Conservation (phyloP, 305 asterid species). For the Fraxinus nigra region DNA sequence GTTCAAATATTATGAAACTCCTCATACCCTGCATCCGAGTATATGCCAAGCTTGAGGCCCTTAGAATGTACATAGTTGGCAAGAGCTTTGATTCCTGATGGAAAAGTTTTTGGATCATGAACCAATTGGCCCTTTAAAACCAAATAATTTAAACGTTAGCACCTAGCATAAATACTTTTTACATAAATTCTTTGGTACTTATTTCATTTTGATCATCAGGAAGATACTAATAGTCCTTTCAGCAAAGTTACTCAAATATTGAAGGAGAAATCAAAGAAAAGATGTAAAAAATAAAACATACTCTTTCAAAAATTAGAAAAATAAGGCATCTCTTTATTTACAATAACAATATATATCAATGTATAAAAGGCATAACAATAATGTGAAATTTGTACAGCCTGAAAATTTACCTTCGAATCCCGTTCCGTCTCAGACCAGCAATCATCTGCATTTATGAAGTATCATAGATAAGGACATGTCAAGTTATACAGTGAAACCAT, state of each 20-base stretch:
- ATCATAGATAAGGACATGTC: slow-evolving; percentile 11
- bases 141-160: background rate
- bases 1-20: slow-evolving; percentile 19
- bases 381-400: slow-evolving; percentile 11
- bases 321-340: background rate
- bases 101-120: slow-evolving; percentile 63
- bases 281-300: background rate
- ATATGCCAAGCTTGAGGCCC: slow-evolving; percentile 91
- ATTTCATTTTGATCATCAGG: background rate
- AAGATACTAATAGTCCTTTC: background rate
- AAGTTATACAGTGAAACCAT: slow-evolving; percentile 10
- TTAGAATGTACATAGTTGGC: slow-evolving; percentile 86
- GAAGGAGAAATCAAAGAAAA: background rate
- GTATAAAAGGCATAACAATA: background rate
- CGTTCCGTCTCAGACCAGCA: slow-evolving; percentile 78
- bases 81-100: slow-evolving; percentile 83
- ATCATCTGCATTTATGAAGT: slow-evolving; percentile 63
- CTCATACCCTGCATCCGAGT: slow-evolving; percentile 98
- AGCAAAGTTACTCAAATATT: background rate
- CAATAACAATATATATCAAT: background rate
- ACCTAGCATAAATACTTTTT: background rate
- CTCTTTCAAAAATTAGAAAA: background rate
- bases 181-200: background rate
- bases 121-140: slow-evolving; percentile 68
- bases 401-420: slow-evolving; percentile 49